Evolutionary conservation across 306 rosid species (phyloP), one percentile per base, ranked within the genome.

Genomic region (Neltuma alba): DNA sequence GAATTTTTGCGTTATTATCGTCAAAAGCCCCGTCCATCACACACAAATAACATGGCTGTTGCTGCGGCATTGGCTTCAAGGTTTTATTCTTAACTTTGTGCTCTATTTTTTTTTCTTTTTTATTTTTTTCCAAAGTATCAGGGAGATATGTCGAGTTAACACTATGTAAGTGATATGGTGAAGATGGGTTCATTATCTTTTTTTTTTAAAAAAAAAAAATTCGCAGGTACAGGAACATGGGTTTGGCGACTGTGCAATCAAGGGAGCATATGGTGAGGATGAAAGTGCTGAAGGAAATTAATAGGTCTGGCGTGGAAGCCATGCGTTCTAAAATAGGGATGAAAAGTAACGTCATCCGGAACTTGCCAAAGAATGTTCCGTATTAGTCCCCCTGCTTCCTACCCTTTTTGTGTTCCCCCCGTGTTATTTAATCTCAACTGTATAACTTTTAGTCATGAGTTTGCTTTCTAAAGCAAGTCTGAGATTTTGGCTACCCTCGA

Each of bases 1-100:
- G 97, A 93, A 71, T 96, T 71, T 83, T 67, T 96, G 87, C 99
- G 99, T 72, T 96, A 96, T 58, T 96, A 96, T 83, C 97, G 99
- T 75, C 99, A 96, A 82, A 93, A 93, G 65, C 98, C 95, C 13
- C 88, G 96, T 0, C 99, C 99, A 11, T 78, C 97, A 18, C 89
- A 91, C 3, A n/a, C 60, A 25, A 86, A 89, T 72, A 66, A 61
- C 70, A 62, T 55, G 70, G 88, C 92, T 37, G 79, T 96, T 20
- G 83, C 91, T 44, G 97, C 94, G 33, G 93, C 91, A 16, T 85
- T 93, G 83, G 98, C 98, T 58, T 84, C 99, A 34, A 93, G 99
- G 99, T 96, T 75, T 68, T 77, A 54, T 63, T 82, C 55, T 70
- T 61, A 47, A 62, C 70, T 72, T 42, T 33, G 21, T 36, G 55